Evolutionary conservation across 148 eudicot species (phyloP), one percentile per base, ranked within the genome.

Genomic region (Rhododendron ferrugineum): DNA sequence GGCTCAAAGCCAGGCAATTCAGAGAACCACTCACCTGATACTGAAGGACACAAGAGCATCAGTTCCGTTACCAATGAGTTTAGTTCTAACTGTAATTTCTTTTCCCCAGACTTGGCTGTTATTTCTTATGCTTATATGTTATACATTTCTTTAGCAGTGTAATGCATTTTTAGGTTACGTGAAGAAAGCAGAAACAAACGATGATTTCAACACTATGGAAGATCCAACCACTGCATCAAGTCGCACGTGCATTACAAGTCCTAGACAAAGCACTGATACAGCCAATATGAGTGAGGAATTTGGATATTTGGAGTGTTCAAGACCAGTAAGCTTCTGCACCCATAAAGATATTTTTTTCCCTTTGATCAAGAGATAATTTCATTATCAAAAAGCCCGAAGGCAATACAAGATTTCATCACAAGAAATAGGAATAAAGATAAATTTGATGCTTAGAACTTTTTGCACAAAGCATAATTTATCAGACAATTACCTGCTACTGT

Each of bases 61-160:
- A 40, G 26, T 42, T 85, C 81, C 15, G 1, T 22, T 2, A 58
- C 79, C 11, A 64, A 37, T 54, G n/a, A 49, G 32, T 54, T 60
- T n/a, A 85, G 84, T 62, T 42, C 50, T n/a, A 22, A 50, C n/a
- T 80, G 90, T 89, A 88, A 68, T 50, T 32, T 23, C 34, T 32
- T 49, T 72, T 30, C 23, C 30, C 75, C 20, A 0, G 23, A 56
- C 14, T 34, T 9, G 3, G 3, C 34, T 56, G 8, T 22, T 76
- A 3, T 84, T 54, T 44, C 23, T 3, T 16, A 52, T 23, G 47
- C 52, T 23, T 32, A 28, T 6, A 26, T 6, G 49, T 37, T n/a
- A 2, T 78, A 26, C 28, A 22, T 64, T 79, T 60, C 78, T 34
- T 85, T 58, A 52, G 47, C 23, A 22, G 62, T 26, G 28, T 36